Percentiles rank a stretch among this genome's conserved stretches.
Evolutionary conservation across 139 green algal species (phyloP).

Genomic region (Pedinophyceae sp.): DNA sequence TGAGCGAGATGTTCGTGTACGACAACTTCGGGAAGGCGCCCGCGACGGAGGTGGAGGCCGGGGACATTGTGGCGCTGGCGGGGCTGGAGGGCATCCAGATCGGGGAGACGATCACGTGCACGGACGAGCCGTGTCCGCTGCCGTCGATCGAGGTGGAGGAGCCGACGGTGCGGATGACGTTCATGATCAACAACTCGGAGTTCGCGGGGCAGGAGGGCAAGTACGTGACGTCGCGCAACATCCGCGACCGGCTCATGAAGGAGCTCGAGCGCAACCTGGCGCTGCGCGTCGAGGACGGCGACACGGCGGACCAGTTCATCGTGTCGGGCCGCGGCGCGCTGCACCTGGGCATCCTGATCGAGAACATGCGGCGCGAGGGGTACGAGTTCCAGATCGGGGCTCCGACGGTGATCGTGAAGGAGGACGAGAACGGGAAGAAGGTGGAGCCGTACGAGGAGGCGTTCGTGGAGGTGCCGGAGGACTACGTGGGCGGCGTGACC

Average conservation of each 20-base stretch:
- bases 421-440: slow-evolving; percentile 43
- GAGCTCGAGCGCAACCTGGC: slow-evolving; percentile 97
- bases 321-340: slow-evolving; percentile 69
- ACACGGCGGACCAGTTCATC: slow-evolving; percentile 81
- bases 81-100: slow-evolving; percentile 63
- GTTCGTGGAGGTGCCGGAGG: slow-evolving; percentile 68
- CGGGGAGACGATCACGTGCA: slow-evolving; percentile 80
- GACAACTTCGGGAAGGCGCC: slow-evolving; percentile 62
- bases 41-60: slow-evolving; percentile 44
- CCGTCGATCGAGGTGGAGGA: slow-evolving; percentile 93
- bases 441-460: slow-evolving; percentile 89
- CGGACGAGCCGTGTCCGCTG: slow-evolving; percentile 40
- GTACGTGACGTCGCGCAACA: slow-evolving; percentile 32
- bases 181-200: slow-evolving; percentile 84
- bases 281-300: slow-evolving; percentile 75
- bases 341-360: slow-evolving; percentile 87
- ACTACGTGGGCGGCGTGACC: slow-evolving; percentile 61
- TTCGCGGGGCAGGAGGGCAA: slow-evolving; percentile 94
- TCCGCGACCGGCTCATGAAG: slow-evolving; percentile 35
- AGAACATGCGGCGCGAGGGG: slow-evolving; percentile 90
- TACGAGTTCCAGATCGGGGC: slow-evolving; percentile 40
- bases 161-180: slow-evolving; percentile 94
- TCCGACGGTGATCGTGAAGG: slow-evolving; percentile 8
- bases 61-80: slow-evolving; percentile 83
- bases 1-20: slow-evolving; percentile 93